Evolutionary conservation across 2,329 filamentous ascomycete genomes (phyloP).

Genomic region (Pseudogymnoascus sp.): DNA sequence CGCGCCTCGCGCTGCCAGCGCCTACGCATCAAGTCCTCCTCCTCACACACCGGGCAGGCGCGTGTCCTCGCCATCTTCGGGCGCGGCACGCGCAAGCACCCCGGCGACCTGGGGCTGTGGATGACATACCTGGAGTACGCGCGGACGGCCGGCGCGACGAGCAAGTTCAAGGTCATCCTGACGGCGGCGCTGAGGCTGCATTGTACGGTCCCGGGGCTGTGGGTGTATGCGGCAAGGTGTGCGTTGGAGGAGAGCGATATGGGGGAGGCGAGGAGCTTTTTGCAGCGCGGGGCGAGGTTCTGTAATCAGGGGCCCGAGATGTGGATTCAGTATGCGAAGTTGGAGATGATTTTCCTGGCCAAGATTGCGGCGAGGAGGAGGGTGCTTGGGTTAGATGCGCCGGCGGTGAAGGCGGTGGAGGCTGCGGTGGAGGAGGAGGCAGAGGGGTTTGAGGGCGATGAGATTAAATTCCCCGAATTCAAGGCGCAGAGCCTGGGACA

Average conservation of each 20-base stretch:
- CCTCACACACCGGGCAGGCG: conserved; percentile 64
- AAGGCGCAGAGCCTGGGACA: conserved; percentile 34
- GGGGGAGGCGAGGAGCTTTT: conserved; percentile 70
- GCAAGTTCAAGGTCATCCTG: conserved; percentile 56
- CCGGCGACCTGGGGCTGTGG: conserved; percentile 75
- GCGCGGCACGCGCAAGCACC: conserved; percentile 74
- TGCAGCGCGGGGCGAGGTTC: conserved; percentile 86
- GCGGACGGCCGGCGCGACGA: conserved; percentile 55
- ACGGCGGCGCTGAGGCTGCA: conserved; percentile 72
- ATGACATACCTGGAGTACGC: conserved; percentile 82
- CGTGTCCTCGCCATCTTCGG: conserved; percentile 87
- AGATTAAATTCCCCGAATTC: conserved; percentile 49
- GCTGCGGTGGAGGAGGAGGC: conserved; percentile 35
- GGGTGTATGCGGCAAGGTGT: conserved; percentile 74
- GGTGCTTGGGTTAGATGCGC: conserved; percentile 53
- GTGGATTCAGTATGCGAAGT: conserved; percentile 83
- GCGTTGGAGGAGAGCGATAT: conserved; percentile 82
- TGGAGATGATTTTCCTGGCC: conserved; percentile 86
- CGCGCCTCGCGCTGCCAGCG: conserved; percentile 76
- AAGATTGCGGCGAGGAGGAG: conserved; percentile 68
- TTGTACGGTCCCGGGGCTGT: conserved; percentile 73
- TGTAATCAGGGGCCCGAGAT: conserved; percentile 65
- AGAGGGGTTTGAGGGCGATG: conserved; percentile 31
- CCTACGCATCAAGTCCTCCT: conserved; percentile 61
- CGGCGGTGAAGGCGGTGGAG: conserved; percentile 32